A percentile compares a stretch with the other conserved stretches of the same genome.
Evolutionary conservation across 257 asterid genomes (phyloP).

Genomic region (Solanum megistacrolobum): DNA sequence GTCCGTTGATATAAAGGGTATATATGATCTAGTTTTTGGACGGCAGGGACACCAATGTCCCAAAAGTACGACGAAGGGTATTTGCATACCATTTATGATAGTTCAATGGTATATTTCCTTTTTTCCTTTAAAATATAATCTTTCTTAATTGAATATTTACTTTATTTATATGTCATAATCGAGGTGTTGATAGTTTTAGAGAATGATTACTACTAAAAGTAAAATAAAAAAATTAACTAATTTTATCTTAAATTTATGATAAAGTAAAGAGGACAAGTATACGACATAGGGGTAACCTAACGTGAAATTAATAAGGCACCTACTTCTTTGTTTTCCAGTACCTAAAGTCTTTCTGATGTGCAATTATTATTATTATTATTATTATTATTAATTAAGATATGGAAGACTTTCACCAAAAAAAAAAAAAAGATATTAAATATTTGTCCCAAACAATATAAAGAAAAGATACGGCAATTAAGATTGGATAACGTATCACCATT

Average conservation of each 20-base stretch:
- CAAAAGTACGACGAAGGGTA: fast-evolving
- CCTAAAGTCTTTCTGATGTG: background rate
- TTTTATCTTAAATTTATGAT: background rate
- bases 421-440: background rate
- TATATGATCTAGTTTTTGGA: background rate
- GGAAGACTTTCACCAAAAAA: too few relatives aligned
- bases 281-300: background rate
- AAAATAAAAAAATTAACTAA: too few relatives aligned
- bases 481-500: background rate
- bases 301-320: background rate
- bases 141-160: too few relatives aligned
- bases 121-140: too few relatives aligned
- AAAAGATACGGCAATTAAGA: background rate
- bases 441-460: background rate
- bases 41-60: background rate
- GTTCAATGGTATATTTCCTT: background rate
- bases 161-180: background rate
- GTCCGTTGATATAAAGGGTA: too few relatives aligned
- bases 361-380: too few relatives aligned
- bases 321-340: background rate
- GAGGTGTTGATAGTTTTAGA: too few relatives aligned
- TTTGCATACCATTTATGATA: background rate
- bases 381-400: background rate
- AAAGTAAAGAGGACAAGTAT: background rate
- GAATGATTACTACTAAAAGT: background rate